A percentile compares a stretch with the other conserved stretches of the same genome.
These are phyloP conservation scores for Elaeis oleifera DNA, from an alignment of 202 grass and related monocot genomes.

Conservation along the genomic window DNA sequence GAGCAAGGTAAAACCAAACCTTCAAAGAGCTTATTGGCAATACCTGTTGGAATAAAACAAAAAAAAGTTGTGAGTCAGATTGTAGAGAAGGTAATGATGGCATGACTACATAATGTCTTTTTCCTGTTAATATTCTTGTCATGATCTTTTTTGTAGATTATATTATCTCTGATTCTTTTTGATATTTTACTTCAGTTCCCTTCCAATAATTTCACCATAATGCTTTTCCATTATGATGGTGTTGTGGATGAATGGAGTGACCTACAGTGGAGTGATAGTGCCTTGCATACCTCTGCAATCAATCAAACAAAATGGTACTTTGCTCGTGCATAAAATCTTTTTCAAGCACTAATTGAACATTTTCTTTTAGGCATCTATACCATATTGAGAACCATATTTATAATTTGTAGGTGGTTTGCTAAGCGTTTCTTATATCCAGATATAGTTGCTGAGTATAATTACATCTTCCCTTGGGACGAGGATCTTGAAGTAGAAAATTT, in stretches of 20 bases:
- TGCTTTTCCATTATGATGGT: constrained; percentile 96
- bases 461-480: constrained; percentile 92
- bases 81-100: constrained; percentile 48
- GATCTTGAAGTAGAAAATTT: constrained; percentile 81
- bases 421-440: constrained; percentile 96
- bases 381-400: neutral
- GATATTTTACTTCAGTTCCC: constrained; percentile 40
- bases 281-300: constrained; percentile 53
- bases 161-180: constrained; percentile 7
- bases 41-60: constrained; percentile 89
- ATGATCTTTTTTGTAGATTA: neutral
- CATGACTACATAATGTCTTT: neutral
- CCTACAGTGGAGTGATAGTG: constrained; percentile 44
- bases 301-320: constrained; percentile 88
- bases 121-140: constrained; percentile 16
- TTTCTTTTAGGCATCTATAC: neutral
- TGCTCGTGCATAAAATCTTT: neutral
- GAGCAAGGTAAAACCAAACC: neutral
- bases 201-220: constrained; percentile 43
- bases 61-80: constrained; percentile 66
- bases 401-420: constrained; percentile 56
- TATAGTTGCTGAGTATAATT: constrained; percentile 62
- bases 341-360: constrained; percentile 3
- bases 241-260: constrained; percentile 64
- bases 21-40: constrained; percentile 64